These are phyloP conservation scores for Amyloporia xantha DNA, from an alignment of 768 basidiomycete species.

Conservation along the genomic window DNA sequence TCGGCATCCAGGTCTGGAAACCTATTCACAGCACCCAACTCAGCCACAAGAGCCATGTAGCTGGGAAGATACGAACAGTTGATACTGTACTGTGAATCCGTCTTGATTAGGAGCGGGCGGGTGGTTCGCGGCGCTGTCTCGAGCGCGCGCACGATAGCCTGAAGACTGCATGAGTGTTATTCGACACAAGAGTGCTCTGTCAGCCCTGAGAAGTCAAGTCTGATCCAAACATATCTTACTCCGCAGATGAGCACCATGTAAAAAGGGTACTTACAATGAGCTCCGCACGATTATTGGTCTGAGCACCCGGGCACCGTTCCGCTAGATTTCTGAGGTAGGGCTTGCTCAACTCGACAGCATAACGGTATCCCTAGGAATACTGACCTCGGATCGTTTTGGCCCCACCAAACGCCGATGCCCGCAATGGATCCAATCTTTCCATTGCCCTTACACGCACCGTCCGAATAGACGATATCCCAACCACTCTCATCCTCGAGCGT, in stretches of 20 bases:
- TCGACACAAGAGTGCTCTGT: too few species aligned
- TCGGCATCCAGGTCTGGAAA: constrained; percentile 57
- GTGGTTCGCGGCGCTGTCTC: constrained; percentile 59
- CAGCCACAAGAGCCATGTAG: too few species aligned
- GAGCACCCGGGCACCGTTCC: constrained; percentile 75
- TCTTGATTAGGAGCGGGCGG: constrained; percentile 63
- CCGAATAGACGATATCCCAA: constrained; percentile 64
- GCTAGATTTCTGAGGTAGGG: constrained; percentile 56
- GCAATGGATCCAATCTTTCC: constrained; percentile 61
- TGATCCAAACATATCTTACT: too few species aligned
- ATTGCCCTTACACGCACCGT: constrained; percentile 85
- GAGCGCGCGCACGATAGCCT: constrained; percentile 82
- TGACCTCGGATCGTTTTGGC: constrained; percentile 54
- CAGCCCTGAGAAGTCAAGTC: too few species aligned
- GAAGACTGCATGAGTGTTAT: not conserved
- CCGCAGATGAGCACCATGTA: not conserved
- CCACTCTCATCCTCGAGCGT: constrained; percentile 21
- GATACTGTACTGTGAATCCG: constrained; percentile 83
- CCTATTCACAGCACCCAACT: constrained; percentile 37
- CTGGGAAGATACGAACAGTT: constrained; percentile 42
- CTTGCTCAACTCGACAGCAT: not conserved
- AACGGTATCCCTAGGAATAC: constrained; percentile 7
- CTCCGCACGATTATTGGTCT: constrained; percentile 88
- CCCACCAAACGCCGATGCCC: constrained; percentile 92
- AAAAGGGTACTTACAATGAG: constrained; percentile 51